Base-by-base conservation (phyloP, 1,284 basidiomycete genomes). In the Trametes polyzona region DNA sequence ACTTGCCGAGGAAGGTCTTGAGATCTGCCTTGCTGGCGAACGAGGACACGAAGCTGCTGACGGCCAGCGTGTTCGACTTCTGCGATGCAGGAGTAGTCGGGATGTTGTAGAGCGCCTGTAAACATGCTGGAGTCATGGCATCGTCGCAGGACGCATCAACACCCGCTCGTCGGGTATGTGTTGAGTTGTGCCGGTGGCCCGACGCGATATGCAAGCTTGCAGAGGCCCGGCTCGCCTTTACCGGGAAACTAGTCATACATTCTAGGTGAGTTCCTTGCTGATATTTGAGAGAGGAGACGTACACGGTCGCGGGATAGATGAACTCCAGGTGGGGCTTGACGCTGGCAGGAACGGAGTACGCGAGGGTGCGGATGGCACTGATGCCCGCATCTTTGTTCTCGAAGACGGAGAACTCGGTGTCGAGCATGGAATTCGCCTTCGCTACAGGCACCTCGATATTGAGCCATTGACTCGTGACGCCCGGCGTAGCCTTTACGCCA, bases 1-100 rank as follows among this genome's bases (percentile, higher is more conserved):
- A 84, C 21, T 62, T 54, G 30, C 63, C 62, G 62, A 81, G 74
- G 68, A 86, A 88, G 7, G 75, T 78, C 78, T 83, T 52, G 24
- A 84, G 73, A 66, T 84, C 83, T 23, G 75, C 72, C 33, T 66
- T 69, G 68, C 78, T 83, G 10, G 82, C 83, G 66, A 74, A 86
- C 57, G 83, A 73, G 2, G 77, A 65, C 16, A 84, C 75, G 62
- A 83, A 86, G n/a, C 84, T 84, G 27, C 79, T 79, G 47, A 87
- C 76, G 43, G 81, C 83, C 40, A 87, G 73, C 37, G 71, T 76
- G 66, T 83, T 86, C 19, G 63, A 69, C 17, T 61, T 66, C 6
- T 78, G 73, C 4, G 79, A 74, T 7, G 69, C 66, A 0, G 82
- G 79, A 0, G 76, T 74, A 51, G 84, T 84, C 10, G 65, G 65